Evolutionary conservation across 148 eudicot genomes (phyloP).

Genomic region (Tetragonia tetragonoides): DNA sequence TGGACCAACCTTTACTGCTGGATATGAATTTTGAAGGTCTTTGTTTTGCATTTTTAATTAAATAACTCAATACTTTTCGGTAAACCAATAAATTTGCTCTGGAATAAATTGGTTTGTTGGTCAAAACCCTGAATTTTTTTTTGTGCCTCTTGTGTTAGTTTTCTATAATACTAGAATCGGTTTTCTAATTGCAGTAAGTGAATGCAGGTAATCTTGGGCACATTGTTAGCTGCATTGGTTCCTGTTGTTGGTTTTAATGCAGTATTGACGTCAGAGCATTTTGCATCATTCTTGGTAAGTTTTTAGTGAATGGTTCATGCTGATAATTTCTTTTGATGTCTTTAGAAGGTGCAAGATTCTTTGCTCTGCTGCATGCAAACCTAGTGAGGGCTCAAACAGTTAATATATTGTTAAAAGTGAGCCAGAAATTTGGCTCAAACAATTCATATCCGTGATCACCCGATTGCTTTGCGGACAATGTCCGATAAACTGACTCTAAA

Average conservation of each 20-base stretch:
- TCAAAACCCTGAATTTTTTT: background rate
- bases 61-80: background rate
- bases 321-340: background rate
- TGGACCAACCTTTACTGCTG: background rate
- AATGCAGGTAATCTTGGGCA: slow-evolving; percentile 92
- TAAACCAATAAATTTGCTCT: background rate
- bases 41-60: background rate
- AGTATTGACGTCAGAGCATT: slow-evolving; percentile 95
- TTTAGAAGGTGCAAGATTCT: background rate
- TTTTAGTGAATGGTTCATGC: background rate
- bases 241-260: slow-evolving; percentile 99
- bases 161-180: background rate
- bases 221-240: slow-evolving; percentile 88
- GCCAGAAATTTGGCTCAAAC: background rate
- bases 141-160: background rate
- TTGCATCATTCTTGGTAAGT: slow-evolving; percentile 95
- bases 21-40: background rate
- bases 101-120: background rate
- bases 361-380: background rate
- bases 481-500: background rate
- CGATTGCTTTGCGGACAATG: background rate
- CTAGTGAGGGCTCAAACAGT: background rate
- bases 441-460: background rate
- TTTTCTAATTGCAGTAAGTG: slow-evolving; percentile 13
- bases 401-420: background rate